Conservation (phyloP, 2,329 filamentous ascomycete genomes). For the Colletotrichum sidae region DNA sequence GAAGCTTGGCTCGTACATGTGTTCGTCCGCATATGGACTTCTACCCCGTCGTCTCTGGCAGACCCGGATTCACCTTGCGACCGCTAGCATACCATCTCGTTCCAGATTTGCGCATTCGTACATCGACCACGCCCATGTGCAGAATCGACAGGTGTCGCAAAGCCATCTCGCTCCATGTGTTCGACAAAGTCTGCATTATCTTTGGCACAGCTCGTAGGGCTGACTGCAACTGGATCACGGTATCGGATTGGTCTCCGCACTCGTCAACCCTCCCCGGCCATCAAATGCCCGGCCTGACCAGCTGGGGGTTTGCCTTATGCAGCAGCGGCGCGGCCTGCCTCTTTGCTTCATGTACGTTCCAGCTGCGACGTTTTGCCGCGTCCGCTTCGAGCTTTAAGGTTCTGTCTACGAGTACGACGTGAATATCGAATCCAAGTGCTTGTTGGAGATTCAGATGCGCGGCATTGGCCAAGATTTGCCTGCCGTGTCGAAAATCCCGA, state of each 20-base stretch:
- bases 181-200: background rate
- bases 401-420: background rate
- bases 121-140: background rate
- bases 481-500: background rate
- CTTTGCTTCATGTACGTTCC: slow-evolving; percentile 31
- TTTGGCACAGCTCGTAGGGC: slow-evolving; percentile 19
- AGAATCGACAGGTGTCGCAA: background rate
- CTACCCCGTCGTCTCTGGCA: slow-evolving; percentile 1
- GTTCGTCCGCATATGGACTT: slow-evolving; percentile 1
- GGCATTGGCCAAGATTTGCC: background rate
- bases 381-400: background rate
- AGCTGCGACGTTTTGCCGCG: slow-evolving; percentile 12
- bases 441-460: background rate
- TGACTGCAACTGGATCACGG: slow-evolving; percentile 28
- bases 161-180: background rate
- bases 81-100: too few species aligned
- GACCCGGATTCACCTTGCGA: too few species aligned
- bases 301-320: slow-evolving; percentile 18
- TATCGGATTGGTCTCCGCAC: slow-evolving; percentile 30
- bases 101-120: too few species aligned
- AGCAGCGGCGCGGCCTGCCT: slow-evolving; percentile 25
- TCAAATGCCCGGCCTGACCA: slow-evolving; percentile 11
- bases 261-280: slow-evolving; percentile 2
- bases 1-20: slow-evolving; percentile 11
- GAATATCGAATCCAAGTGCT: background rate